These are phyloP conservation scores for Wickerhamiella azyma DNA, from an alignment of 805 yeast genomes.

Conservation along the genomic window DNA sequence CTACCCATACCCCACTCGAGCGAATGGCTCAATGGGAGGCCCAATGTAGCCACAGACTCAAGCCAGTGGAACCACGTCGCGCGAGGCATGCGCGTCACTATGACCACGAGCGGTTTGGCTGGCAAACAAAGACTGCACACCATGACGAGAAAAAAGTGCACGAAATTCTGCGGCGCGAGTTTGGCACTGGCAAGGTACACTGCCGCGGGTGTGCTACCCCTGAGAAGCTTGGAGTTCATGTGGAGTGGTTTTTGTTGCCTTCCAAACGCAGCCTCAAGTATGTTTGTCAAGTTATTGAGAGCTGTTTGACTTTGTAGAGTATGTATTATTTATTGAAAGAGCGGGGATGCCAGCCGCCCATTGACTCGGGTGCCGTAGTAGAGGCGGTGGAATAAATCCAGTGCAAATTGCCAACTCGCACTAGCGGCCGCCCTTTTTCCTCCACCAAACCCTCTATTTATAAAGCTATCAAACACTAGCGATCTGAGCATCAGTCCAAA, in stretches of 20 bases:
- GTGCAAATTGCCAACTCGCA: no score
- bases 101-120: constrained; percentile 15
- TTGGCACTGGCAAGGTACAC: constrained; percentile 21
- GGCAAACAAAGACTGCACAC: constrained; percentile 18
- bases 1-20: constrained; percentile 18
- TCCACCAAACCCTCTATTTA: no score
- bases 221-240: constrained; percentile 12
- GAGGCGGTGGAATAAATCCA: no score
- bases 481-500: constrained; percentile 84
- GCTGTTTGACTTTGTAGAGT: neutral
- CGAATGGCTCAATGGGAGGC: constrained; percentile 22
- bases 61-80: constrained; percentile 14
- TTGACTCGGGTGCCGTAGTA: no score
- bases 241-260: constrained; percentile 22
- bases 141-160: constrained; percentile 18
- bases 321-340: neutral
- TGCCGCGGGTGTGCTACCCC: constrained; percentile 20
- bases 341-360: no score
- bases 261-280: constrained; percentile 2
- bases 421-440: no score
- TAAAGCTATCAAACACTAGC: neutral
- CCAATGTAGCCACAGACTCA: constrained; percentile 21
- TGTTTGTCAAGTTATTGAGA: constrained; percentile 10
- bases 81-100: constrained; percentile 8
- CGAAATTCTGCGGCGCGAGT: constrained; percentile 14